These are phyloP conservation scores for Acorus calamus DNA, from an alignment of 106 monocot species.

Conservation along the genomic window DNA sequence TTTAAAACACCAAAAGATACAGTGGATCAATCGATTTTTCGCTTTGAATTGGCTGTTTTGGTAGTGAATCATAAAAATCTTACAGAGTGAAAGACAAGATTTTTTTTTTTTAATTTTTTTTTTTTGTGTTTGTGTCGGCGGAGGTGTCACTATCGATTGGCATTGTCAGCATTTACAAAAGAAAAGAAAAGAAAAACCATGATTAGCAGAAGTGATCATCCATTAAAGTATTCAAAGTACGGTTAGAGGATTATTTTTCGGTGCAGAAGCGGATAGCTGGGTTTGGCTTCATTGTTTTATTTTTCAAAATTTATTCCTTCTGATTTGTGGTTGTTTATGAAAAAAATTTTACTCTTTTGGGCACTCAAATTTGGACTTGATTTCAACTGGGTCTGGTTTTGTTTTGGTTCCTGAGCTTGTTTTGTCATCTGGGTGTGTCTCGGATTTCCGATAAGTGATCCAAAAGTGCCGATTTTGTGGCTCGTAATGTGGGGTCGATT, in stretches of 20 bases:
- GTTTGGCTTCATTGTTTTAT: neutral
- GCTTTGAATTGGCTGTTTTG: too few species aligned
- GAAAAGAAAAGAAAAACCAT: neutral
- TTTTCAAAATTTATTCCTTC: too few species aligned
- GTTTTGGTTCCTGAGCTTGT: too few species aligned
- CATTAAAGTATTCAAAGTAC: slow-evolving; percentile 9
- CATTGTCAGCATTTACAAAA: slow-evolving; percentile 13
- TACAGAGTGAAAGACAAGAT: too few species aligned
- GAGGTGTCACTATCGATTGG: slow-evolving; percentile 29
- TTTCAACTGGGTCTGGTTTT: neutral
- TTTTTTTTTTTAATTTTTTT: too few species aligned
- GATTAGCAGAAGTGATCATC: slow-evolving; percentile 7
- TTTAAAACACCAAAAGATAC: too few species aligned
- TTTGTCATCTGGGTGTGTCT: slow-evolving; percentile 2
- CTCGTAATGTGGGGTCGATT: neutral
- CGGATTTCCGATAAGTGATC: neutral
- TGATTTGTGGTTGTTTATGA: too few species aligned
- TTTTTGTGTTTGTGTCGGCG: slow-evolving; percentile 24
- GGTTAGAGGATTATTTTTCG: neutral
- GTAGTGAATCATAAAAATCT: too few species aligned
- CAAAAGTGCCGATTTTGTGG: neutral
- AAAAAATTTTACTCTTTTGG: too few species aligned
- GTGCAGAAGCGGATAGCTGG: neutral
- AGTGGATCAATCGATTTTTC: too few species aligned
- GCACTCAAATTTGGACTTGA: too few species aligned